phyloP scores from a whole-genome alignment of 2,329 filamentous ascomycete genomes.

The Fusarium armeniacum region DNA sequence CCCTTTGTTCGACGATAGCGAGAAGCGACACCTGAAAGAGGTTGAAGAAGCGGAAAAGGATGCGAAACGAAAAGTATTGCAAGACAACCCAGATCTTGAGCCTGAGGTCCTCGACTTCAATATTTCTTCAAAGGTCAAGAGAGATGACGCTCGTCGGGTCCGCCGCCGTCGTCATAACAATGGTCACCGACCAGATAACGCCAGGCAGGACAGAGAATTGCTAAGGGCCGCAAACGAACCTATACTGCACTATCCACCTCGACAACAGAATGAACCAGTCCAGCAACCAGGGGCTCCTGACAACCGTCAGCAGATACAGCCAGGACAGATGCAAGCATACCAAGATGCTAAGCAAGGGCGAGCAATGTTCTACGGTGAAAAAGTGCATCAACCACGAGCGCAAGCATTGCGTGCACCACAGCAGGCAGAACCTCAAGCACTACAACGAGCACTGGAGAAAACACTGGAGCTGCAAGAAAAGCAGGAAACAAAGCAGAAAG shows the following conservation, averaged over 20 bases:
- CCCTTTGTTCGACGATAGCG: slow-evolving; percentile 74
- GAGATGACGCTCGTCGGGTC: slow-evolving; percentile 57
- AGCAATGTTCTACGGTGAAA: too few species aligned
- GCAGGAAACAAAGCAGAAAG: too few species aligned
- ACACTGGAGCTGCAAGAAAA: too few species aligned
- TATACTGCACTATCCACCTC: neutral
- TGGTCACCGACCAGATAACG: neutral
- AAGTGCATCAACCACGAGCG: too few species aligned
- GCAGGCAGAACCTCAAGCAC: too few species aligned
- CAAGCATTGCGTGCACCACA: too few species aligned
- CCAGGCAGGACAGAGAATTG: neutral
- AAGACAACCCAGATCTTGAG: slow-evolving; percentile 72
- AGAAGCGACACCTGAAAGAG: slow-evolving; percentile 73
- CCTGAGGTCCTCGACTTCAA: slow-evolving; percentile 70
- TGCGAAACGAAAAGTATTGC: slow-evolving; percentile 67
- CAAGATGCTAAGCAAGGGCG: neutral
- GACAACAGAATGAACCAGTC: neutral
- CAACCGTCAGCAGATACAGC: neutral
- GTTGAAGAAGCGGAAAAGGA: slow-evolving; percentile 72
- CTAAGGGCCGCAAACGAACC: neutral
- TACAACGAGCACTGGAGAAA: too few species aligned
- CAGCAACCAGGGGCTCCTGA: neutral
- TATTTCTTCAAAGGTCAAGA: slow-evolving; percentile 66
- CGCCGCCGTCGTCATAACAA: neutral
- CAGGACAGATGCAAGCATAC: neutral